Evolutionary conservation across 164 flowering plant genomes (phyloP).

Genomic region (Saururus chinensis): DNA sequence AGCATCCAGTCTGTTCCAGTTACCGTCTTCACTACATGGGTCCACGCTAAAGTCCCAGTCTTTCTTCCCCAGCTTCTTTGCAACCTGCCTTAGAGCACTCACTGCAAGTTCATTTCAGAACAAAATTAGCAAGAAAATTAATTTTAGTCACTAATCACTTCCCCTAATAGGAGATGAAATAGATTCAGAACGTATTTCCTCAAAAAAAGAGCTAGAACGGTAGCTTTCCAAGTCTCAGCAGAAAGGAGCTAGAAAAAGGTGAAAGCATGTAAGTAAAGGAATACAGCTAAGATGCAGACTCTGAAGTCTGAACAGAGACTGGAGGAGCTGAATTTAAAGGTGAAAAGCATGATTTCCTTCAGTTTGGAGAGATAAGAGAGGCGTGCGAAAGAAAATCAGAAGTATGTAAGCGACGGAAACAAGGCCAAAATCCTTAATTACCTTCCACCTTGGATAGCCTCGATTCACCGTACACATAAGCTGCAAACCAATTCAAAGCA

Average conservation of each 20-base stretch:
- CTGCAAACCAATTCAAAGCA: neutral
- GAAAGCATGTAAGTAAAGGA: too few relatives aligned
- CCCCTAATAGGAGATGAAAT: too few relatives aligned
- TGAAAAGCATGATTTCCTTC: too few relatives aligned
- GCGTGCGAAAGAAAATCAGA: too few relatives aligned
- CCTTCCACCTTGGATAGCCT: constrained; percentile 1
- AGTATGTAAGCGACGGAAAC: neutral
- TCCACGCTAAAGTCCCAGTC: constrained; percentile 35
- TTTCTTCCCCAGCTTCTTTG: constrained; percentile 37
- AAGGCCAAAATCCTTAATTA: neutral
- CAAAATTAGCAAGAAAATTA: neutral
- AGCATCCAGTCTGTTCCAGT: constrained; percentile 20
- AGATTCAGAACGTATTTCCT: too few relatives aligned
- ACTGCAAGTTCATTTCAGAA: constrained; percentile 33
- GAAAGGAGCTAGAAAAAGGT: too few relatives aligned
- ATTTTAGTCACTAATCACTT: neutral
- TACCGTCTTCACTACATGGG: constrained; percentile 16
- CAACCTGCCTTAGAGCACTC: constrained; percentile 43
- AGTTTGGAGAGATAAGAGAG: too few relatives aligned
- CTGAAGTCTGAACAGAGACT: too few relatives aligned
- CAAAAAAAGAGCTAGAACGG: neutral
- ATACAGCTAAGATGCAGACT: too few relatives aligned
- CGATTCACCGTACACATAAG: neutral
- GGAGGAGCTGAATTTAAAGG: too few relatives aligned
- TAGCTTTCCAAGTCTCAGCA: too few relatives aligned